Evolutionary conservation across 805 yeast species (phyloP), one percentile per base, ranked within the genome.

Genomic region (Pichia rugopelliculosa): DNA sequence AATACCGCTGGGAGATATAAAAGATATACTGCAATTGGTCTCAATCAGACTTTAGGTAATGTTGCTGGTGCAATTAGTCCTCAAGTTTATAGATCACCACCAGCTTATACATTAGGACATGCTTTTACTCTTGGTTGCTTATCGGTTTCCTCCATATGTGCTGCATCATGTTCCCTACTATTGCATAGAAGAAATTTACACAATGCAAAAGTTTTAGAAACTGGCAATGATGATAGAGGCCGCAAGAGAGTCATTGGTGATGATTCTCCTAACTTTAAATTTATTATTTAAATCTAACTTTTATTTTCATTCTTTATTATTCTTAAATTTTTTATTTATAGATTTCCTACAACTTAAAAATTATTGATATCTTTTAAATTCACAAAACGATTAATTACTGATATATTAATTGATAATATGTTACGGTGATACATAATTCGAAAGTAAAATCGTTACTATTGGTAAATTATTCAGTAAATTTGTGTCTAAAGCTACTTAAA

Each of bases 21-120:
- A 46, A 64, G 76, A 56, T 70, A 73, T 9, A 63, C 74, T 3
- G 66, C 73, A 5, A 56, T 72, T 42, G 76, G 72, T 10, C 45
- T 62, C 33, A 70, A 74, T 45, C 76, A 71, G 53, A 62, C 72
- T 2, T 48, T 72, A 17, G 77, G 77, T 9, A 74, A 74, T 51
- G 49, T 68, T 24, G 65, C 76, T 6, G 79, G 79, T 45, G 72
- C 68, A 4, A 59, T 72, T 49, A 68, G 71, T 30, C 71, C 72
- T 24, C 76, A 72, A 53, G 67, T 73, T 22, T 73, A 71, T 57
- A 56, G 70, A 33, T 53, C 56, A 8, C 56, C 74, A 3, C 73
- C 74, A 4, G 44, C 48, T 6, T 72, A 67, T 48, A 54, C 48
- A 13, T 56, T 70, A 25, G 76, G 77, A 2, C 66, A 70, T 48